Base-by-base conservation (phyloP, 1,284 basidiomycete genomes). In the Ceratobasidium sp. region DNA sequence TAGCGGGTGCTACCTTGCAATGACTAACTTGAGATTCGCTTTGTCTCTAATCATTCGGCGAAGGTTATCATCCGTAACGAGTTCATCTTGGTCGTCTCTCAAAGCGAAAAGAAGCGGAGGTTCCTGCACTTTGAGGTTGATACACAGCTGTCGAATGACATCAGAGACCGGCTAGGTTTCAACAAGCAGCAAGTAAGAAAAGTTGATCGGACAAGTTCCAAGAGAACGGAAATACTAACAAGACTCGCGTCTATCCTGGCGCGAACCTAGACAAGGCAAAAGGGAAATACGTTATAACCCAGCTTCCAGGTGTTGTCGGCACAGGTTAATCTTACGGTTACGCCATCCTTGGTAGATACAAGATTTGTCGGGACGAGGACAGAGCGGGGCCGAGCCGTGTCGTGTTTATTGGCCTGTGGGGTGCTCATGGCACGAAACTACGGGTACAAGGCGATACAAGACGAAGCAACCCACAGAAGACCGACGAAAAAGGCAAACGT, bases 41-140 rank as follows among this genome's bases (percentile, higher is more conserved):
- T 92, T 93, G 70, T 85, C 85, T 81, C 88, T 89, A 74, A 96
- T 93, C 83, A 92, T 93, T 82, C 87, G 90, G 78, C 88, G 86
- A 78, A 94, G 81, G 79, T 93, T 97, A 74, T 93, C 91, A 78
- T 95, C 93, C 30, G 95, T 97, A n/a, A 98, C 90, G 58, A 98
- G 82, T 77, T 93, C 92, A 76, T 95, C 93, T 32, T 85, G 87
- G 76, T 96, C 93, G 78, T 97, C 95, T 76, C 96, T 85, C 72
- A 98, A 81, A 1, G 94, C 93, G 77, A 91, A 96, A 73, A 93
- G 85, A 2, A 88, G 87, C 14, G 93, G 88, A 0, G 92, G 88
- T 69, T 96, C 94, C 74, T 89, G 89, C 59, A 96, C 89, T 78
- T 92, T 91, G 76, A 98, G 83, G 79, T 92, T 92, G 75, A 89